Evolutionary conservation across 495 filamentous ascomycete genomes (phyloP).

Genomic region (Schizothecium vesticola): DNA sequence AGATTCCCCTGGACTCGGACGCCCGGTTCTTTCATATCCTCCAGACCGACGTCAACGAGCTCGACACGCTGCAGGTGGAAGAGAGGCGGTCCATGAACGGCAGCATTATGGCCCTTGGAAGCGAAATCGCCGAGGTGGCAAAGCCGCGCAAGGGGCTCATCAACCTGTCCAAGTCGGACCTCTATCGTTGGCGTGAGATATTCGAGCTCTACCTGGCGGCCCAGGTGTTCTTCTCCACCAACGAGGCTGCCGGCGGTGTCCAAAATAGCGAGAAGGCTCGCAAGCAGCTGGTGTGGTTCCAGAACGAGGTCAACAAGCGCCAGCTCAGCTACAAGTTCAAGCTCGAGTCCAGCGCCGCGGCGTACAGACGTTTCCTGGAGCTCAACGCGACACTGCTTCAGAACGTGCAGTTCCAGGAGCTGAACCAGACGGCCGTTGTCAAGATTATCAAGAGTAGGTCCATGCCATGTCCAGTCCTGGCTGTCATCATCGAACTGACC

Average conservation of each 20-base stretch:
- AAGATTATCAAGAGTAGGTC: conserved; percentile 74
- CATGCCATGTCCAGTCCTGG: not conserved
- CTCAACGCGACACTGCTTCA: conserved; percentile 61
- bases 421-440: conserved; percentile 60
- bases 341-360: conserved; percentile 47
- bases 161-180: conserved; percentile 52
- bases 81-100: conserved; percentile 51
- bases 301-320: conserved; percentile 48
- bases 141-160: conserved; percentile 42
- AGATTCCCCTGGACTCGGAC: conserved; percentile 62
- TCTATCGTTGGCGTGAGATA: conserved; percentile 66
- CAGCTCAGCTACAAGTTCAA: conserved; percentile 53
- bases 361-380: conserved; percentile 56
- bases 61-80: conserved; percentile 54
- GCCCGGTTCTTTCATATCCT: conserved; percentile 64
- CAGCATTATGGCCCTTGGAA: conserved; percentile 51
- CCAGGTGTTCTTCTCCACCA: conserved; percentile 67
- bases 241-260: conserved; percentile 53
- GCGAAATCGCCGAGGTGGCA: conserved; percentile 51
- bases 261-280: conserved; percentile 49
- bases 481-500: not conserved
- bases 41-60: conserved; percentile 52
- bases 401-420: conserved; percentile 66
- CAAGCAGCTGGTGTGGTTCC: conserved; percentile 54
- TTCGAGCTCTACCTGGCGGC: conserved; percentile 66